Percentiles rank a stretch among this genome's conserved stretches.
phyloP scores from a whole-genome alignment of 1,284 basidiomycete genomes.

The Rhodotorula sp. region DNA sequence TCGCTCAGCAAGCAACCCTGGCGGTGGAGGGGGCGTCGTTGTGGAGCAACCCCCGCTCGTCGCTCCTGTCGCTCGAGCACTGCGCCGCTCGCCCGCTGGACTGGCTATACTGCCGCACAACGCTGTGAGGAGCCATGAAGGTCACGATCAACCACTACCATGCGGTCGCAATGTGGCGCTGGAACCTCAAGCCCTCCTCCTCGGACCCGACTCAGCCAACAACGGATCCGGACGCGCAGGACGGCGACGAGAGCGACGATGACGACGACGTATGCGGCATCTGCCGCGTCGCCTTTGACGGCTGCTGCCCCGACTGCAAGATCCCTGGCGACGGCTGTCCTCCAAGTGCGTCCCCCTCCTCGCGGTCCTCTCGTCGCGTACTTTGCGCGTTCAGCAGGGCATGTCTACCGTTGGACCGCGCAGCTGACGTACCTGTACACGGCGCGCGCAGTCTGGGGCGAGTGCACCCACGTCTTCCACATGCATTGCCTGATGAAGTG shows the following conservation, averaged over 20 bases:
- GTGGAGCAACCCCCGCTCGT: too few relatives aligned
- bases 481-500: slow-evolving; percentile 80
- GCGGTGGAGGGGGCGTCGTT: too few relatives aligned
- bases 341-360: slow-evolving; percentile 66
- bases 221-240: slow-evolving; percentile 42
- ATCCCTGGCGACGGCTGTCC: slow-evolving; percentile 96
- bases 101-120: too few relatives aligned
- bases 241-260: slow-evolving; percentile 62
- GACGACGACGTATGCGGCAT: slow-evolving; percentile 92
- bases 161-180: slow-evolving; percentile 81
- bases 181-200: slow-evolving; percentile 64
- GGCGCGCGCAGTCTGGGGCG: slow-evolving; percentile 79
- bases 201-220: slow-evolving; percentile 4
- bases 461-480: slow-evolving; percentile 78
- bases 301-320: slow-evolving; percentile 89
- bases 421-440: slow-evolving; percentile 6
- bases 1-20: too few relatives aligned
- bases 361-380: neutral
- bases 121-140: slow-evolving; percentile 60
- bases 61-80: too few relatives aligned
- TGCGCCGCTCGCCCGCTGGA: too few relatives aligned
- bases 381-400: neutral
- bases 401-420: too few relatives aligned
- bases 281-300: slow-evolving; percentile 85
- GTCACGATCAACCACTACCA: slow-evolving; percentile 77